Evolutionary conservation across 1,284 basidiomycete species (phyloP).

Genomic region (Ganoderma boninense): DNA sequence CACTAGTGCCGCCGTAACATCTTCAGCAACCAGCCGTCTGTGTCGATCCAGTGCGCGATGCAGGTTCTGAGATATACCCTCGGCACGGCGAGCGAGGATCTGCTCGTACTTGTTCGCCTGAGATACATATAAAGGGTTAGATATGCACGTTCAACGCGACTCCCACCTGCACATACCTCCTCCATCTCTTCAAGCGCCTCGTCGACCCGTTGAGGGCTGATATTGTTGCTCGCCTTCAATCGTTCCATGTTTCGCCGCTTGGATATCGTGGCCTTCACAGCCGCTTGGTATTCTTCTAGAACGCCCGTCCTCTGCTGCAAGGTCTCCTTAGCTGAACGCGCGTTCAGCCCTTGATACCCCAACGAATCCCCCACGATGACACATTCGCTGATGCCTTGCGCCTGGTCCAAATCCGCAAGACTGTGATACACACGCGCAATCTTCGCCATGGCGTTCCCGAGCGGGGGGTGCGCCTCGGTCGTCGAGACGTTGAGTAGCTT

Average conservation of each 20-base stretch:
- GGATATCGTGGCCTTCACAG: slow-evolving; percentile 90
- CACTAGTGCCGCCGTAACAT: slow-evolving; percentile 86
- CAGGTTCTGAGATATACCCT: slow-evolving; percentile 91
- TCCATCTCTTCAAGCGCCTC: slow-evolving; percentile 94
- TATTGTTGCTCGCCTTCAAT: slow-evolving; percentile 88
- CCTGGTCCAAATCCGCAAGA: slow-evolving; percentile 84
- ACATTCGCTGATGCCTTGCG: slow-evolving; percentile 90
- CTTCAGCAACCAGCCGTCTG: slow-evolving; percentile 86
- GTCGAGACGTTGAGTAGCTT: slow-evolving; percentile 89
- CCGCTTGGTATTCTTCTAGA: slow-evolving; percentile 90
- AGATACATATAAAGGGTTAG: slow-evolving; percentile 26
- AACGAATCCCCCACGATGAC: slow-evolving; percentile 92
- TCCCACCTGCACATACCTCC: slow-evolving; percentile 64
- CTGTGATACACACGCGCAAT: slow-evolving; percentile 88
- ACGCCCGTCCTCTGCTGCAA: slow-evolving; percentile 86
- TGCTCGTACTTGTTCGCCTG: slow-evolving; percentile 91
- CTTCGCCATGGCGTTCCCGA: slow-evolving; percentile 84
- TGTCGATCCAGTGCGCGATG: slow-evolving; percentile 86
- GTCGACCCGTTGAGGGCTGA: slow-evolving; percentile 87
- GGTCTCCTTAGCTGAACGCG: slow-evolving; percentile 94
- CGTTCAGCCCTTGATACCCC: slow-evolving; percentile 93
- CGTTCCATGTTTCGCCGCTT: slow-evolving; percentile 92
- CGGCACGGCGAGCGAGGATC: slow-evolving; percentile 79
- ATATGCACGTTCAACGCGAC: background rate
- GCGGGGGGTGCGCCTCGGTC: slow-evolving; percentile 83